A percentile compares a stretch with the other conserved stretches of the same genome.
These are phyloP conservation scores for Trichoderma polysporum DNA, from an alignment of 2,329 filamentous ascomycete species.

Conservation along the genomic window DNA sequence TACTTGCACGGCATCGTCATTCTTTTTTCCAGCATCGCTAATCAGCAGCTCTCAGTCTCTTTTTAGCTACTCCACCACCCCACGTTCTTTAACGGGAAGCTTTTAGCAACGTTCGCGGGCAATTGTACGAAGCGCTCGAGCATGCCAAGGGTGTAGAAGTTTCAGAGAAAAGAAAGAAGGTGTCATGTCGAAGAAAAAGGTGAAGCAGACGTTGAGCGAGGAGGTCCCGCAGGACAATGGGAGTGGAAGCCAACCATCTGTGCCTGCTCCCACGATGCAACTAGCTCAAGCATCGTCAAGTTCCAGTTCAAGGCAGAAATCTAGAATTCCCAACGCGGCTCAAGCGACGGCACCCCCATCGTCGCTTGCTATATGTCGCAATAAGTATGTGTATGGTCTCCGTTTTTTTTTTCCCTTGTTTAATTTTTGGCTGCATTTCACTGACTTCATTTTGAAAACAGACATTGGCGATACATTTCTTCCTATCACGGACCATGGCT, in stretches of 20 bases:
- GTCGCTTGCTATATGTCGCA: conserved; percentile 50
- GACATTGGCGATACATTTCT: conserved; percentile 83
- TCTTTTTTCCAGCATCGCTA: neutral
- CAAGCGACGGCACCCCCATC: conserved; percentile 20
- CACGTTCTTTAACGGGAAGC: neutral
- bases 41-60: neutral
- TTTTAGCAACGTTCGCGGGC: neutral
- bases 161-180: neutral
- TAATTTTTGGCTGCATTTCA: neutral
- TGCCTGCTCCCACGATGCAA: neutral
- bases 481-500: conserved; percentile 83
- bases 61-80: conserved; percentile 3
- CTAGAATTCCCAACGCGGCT: conserved; percentile 19
- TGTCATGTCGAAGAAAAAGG: conserved; percentile 49
- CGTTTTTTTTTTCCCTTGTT: neutral
- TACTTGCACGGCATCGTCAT: neutral
- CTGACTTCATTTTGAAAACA: conserved; percentile 35
- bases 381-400: conserved; percentile 56
- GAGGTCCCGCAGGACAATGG: neutral
- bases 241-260: neutral
- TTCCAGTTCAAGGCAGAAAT: conserved; percentile 1
- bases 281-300: neutral
- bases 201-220: conserved; percentile 40
- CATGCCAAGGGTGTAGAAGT: neutral
- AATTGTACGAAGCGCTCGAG: neutral